Evolutionary conservation across 495 filamentous ascomycete species (phyloP), one percentile per base, ranked within the genome.

Genomic region (Terfezia claveryi): DNA sequence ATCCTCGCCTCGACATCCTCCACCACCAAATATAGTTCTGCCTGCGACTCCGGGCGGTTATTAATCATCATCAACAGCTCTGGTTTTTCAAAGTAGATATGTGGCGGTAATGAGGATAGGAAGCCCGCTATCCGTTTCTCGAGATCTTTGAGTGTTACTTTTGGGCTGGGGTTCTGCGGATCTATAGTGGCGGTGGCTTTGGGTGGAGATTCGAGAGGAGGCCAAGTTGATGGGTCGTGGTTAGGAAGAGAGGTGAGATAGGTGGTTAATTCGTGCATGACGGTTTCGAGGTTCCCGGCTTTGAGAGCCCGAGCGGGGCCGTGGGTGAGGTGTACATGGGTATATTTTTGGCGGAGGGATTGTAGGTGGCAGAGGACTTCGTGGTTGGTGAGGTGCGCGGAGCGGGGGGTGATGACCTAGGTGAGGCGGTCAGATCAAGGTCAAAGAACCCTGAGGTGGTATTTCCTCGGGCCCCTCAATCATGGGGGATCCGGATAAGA

Each of bases 1-100:
- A 74, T 73, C 23, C 73, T 44, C 37, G 64, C 57, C 54, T 74
- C 73, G 60, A 72, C 67, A 59, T 75, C 73, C 58, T 75, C 70
- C n/a, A 75, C 62, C 16, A 75, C 63, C 16, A 65, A 69, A 53
- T 73, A 69, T 53, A 75, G 52, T 58, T 69, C 65, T 17, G 64
- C 69, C 9, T 66, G 57, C 9, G 62, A 68, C 12, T 60, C 62
- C 3, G 73, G 73, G 49, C 72, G 55, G 12, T 80, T 61, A 59
- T 83, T 82, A 6, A 80, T 57, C 38, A 82, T 76, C 76, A 79
- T 81, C 8, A 83, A 62, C 10, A 80, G 66, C 64, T 83, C 80
- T 0, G 73, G 72, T 66, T 83, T 82, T 51, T 65, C 63, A 32
- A 32, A 32, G 27, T 32, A 7, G 27, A 32, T 32, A 32, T 32